phyloP scores from a whole-genome alignment of 768 basidiomycete species.

The Mycena metata region DNA sequence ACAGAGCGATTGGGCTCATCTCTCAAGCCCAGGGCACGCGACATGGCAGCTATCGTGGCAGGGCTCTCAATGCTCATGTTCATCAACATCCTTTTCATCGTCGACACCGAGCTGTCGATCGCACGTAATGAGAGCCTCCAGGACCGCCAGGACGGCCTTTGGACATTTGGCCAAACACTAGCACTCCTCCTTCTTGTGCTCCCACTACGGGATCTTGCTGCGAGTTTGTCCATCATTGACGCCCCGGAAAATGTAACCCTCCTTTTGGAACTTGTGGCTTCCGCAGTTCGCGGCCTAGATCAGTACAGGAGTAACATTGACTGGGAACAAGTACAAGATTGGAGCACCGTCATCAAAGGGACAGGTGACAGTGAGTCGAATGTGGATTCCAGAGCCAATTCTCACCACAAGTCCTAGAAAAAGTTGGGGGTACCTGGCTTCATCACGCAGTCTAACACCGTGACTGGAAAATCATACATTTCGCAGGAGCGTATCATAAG shows the following conservation, averaged over 20 bases:
- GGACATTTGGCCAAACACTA: no score
- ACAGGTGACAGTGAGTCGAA: neutral
- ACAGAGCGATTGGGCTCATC: no score
- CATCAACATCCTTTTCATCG: no score
- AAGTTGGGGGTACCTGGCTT: neutral
- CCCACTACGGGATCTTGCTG: neutral
- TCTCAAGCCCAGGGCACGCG: no score
- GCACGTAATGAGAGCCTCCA: no score
- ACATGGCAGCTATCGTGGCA: no score
- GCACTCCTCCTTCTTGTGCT: slow-evolving; percentile 3
- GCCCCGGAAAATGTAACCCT: neutral
- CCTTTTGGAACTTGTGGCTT: no score
- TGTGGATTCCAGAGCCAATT: neutral
- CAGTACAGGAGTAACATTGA: neutral
- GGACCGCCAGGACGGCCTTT: no score
- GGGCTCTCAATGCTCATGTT: no score
- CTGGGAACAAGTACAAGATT: slow-evolving; percentile 1
- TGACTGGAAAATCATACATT: neutral
- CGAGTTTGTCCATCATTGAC: neutral
- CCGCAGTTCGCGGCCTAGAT: neutral
- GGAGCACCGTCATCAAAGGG: neutral
- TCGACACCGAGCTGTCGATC: no score
- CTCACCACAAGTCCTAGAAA: neutral
- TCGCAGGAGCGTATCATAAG: neutral
- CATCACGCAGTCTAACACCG: neutral